Base-by-base conservation (phyloP, 139 green algal genomes). In the Chlamydomonas sp. region DNA sequence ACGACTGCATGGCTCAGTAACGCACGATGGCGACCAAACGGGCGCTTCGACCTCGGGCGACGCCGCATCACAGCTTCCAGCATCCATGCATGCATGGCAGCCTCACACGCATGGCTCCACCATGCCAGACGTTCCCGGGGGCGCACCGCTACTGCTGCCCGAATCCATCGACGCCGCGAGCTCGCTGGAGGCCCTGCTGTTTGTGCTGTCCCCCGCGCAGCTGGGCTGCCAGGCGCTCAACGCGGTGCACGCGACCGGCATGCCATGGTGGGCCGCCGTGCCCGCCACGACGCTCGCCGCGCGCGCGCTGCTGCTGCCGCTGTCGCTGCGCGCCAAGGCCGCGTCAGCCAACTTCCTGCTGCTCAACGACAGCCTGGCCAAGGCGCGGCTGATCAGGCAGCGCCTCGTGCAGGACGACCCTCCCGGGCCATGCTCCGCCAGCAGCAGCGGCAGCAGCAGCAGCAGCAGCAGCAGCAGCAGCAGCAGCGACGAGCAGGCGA, bases 211-310 rank as follows among this genome's bases (percentile, higher is more conserved):
- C 54, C 79, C 79, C 20, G 34, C 71, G 35, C 68, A 81, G 16
- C 70, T 85, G 0, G 75, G 75, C 29, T 71, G 47, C 43, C 70
- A 73, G 65, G n/a, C 71, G 0, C 81, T 73, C 74, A 76, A 86
- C 67, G 24, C 50, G 2, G 68, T 10, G 3, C 75, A 80, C 29
- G 16, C n/a, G 22, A 72, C 16, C 1, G 65, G 65, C 6, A 48
- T 81, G 31, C 75, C 75, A 10, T 81, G 76, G 76, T 81, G 76
- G 76, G 76, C 71, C 0, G 16, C 49, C 34, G 77, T 81, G 24
- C 76, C 76, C 1, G 31, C 35, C 2, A 66, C 60, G 38, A 75
- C 76, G 2, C 24, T 81, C 1, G 70, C 38, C 0, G 0, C 73
- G 1, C 67, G 71, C 31, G 31, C 8, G 3, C 26, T 35, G 49